These are phyloP conservation scores for Lasiosphaeria miniovina DNA, from an alignment of 495 filamentous ascomycete species.

Conservation along the genomic window DNA sequence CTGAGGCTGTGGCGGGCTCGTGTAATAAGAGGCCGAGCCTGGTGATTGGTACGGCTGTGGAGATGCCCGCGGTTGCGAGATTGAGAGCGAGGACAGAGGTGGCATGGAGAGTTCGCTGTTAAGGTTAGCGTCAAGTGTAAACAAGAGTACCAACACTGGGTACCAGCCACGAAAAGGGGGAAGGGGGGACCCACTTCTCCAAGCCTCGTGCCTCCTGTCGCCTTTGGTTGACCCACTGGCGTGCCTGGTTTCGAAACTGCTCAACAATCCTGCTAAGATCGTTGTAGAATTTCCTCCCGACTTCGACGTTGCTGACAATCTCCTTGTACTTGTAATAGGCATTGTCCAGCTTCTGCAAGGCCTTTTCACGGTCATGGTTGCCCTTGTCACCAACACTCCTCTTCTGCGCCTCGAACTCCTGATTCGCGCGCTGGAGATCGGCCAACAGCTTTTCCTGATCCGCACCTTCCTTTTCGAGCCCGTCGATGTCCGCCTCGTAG, in stretches of 20 bases:
- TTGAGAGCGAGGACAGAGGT: slow-evolving; percentile 42
- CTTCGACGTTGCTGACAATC: slow-evolving; percentile 82
- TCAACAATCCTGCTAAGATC: slow-evolving; percentile 82
- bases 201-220: slow-evolving; percentile 75
- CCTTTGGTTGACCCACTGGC: slow-evolving; percentile 74
- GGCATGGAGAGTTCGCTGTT: slow-evolving; percentile 50
- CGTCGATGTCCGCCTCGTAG: slow-evolving; percentile 75
- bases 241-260: slow-evolving; percentile 68
- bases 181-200: slow-evolving; percentile 56
- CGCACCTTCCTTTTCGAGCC: slow-evolving; percentile 64
- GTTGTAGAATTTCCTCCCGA: slow-evolving; percentile 94
- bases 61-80: slow-evolving; percentile 23
- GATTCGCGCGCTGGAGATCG: slow-evolving; percentile 70
- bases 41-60: slow-evolving; percentile 17
- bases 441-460: slow-evolving; percentile 72
- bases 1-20: slow-evolving; percentile 27
- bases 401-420: slow-evolving; percentile 65
- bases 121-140: slow-evolving; percentile 6
- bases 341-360: slow-evolving; percentile 84
- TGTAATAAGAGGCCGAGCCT: slow-evolving; percentile 19
- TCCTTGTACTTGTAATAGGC: slow-evolving; percentile 95
- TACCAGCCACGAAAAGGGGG: not conserved
- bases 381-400: slow-evolving; percentile 67
- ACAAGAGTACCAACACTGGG: not conserved
- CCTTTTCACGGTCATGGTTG: slow-evolving; percentile 75